Base-by-base conservation (phyloP, 495 filamentous ascomycete genomes). In the Aspergillus sclerotiicarbonarius region DNA sequence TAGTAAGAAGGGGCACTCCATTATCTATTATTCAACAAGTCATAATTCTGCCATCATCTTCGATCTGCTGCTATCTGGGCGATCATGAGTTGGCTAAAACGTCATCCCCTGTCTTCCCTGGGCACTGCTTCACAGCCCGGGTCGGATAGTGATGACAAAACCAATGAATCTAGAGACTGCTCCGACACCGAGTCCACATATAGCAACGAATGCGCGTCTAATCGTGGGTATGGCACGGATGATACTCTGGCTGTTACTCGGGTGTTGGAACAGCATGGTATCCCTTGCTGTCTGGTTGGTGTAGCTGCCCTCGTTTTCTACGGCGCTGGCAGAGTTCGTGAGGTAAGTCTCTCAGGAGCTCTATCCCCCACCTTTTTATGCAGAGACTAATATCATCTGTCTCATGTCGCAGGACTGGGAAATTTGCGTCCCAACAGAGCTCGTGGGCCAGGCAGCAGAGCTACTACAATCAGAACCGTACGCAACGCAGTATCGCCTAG, bases 201-300 rank as follows among this genome's bases (percentile, higher is more conserved):
- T 31, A 57, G 55, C 46, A 57, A 51, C 19, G 55, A 51, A 57
- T 30, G 37, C 46, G 55, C 55, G 55, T 57, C 55, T 57, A 57
- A 51, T 51, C 5, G 20, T 57, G 55, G 46, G 30, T 45, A 69
- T 59, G 64, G 67, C 8, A 69, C 59, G n/a, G 50, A 62, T 50
- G 67, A 69, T 58, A 67, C 66, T 47, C 62, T 69, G 44, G 62
- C 59, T 37, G 62, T 69, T 47, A 69, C 57, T 56, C 67, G 57
- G 10, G 66, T 64, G 47, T 59, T 69, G 31, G 67, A 69, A 54
- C 55, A 57, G 37, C 51, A 67, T 63, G 64, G 67, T 46, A 65
- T 69, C 37, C 64, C 66, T 54, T 69, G 67, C 51, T 69, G 67
- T 55, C 51, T 69, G 51, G 67, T 69, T 49, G 67, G 64, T 31